Evolutionary conservation across 1,284 basidiomycete genomes (phyloP).

Genomic region (Earliella scabrosa): DNA sequence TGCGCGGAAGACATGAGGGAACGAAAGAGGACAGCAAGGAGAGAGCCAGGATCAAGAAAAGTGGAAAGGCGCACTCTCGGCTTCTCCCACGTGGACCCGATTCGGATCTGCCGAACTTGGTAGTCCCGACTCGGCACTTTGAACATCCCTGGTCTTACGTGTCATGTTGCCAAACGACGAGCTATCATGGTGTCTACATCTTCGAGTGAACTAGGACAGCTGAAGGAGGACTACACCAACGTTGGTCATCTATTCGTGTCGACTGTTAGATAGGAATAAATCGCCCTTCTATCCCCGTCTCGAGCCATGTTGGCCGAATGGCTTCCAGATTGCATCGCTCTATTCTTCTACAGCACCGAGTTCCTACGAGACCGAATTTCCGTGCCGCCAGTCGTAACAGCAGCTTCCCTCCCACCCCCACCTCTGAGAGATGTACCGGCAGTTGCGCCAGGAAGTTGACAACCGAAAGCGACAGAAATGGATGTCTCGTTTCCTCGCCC

Average conservation of each 20-base stretch:
- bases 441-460: conserved; percentile 75
- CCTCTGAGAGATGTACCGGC: conserved; percentile 68
- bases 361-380: conserved; percentile 70
- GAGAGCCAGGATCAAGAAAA: conserved; percentile 1
- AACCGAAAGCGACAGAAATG: conserved; percentile 83
- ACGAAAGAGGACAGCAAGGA: background rate
- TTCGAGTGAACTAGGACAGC: too few species aligned
- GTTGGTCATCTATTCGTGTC: too few species aligned
- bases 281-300: conserved; percentile 58
- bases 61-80: conserved; percentile 23
- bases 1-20: conserved; percentile 42
- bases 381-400: conserved; percentile 75
- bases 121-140: too few species aligned
- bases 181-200: too few species aligned
- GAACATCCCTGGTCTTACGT: too few species aligned
- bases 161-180: too few species aligned
- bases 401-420: conserved; percentile 87
- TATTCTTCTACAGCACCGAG: conserved; percentile 78
- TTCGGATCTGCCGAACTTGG: conserved; percentile 7
- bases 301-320: conserved; percentile 89
- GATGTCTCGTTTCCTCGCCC: conserved; percentile 90
- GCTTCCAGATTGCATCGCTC: conserved; percentile 98
- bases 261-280: conserved; percentile 31
- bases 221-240: too few species aligned
- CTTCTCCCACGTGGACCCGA: conserved; percentile 19